phyloP scores from a whole-genome alignment of 768 basidiomycete genomes.

The Lentinula edodes region DNA sequence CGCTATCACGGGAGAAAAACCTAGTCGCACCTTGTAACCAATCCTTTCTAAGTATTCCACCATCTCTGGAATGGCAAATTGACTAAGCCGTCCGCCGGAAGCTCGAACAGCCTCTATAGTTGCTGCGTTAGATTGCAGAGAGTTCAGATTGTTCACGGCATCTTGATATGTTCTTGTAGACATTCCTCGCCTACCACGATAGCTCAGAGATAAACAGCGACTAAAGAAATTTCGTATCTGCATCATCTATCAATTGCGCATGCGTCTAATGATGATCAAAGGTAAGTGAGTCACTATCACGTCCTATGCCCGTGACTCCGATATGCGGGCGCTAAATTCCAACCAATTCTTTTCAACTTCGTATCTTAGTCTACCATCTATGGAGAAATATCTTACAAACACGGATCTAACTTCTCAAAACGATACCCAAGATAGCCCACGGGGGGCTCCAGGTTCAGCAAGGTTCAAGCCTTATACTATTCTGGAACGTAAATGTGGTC shows the following conservation, averaged over 20 bases:
- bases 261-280: not conserved
- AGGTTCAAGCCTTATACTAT: slow-evolving; percentile 5
- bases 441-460: not conserved
- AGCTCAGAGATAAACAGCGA: not conserved
- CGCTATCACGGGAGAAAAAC: not conserved
- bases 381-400: slow-evolving; percentile 9
- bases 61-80: slow-evolving; percentile 82
- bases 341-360: not conserved
- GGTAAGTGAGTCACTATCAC: not conserved
- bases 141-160: slow-evolving; percentile 69
- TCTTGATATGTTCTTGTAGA: slow-evolving; percentile 64
- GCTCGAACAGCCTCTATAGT: slow-evolving; percentile 78
- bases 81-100: slow-evolving; percentile 53
- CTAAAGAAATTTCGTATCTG: slow-evolving; percentile 5
- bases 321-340: not conserved
- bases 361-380: not conserved
- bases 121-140: slow-evolving; percentile 92
- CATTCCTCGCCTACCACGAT: slow-evolving; percentile 35
- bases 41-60: slow-evolving; percentile 82
- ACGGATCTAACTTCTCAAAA: not conserved
- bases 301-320: not conserved
- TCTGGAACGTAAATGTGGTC: not conserved
- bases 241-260: not conserved
- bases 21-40: slow-evolving; percentile 68
- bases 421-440: not conserved